phyloP scores from a whole-genome alignment of 305 asterid genomes.

The Fraxinus sp. region DNA sequence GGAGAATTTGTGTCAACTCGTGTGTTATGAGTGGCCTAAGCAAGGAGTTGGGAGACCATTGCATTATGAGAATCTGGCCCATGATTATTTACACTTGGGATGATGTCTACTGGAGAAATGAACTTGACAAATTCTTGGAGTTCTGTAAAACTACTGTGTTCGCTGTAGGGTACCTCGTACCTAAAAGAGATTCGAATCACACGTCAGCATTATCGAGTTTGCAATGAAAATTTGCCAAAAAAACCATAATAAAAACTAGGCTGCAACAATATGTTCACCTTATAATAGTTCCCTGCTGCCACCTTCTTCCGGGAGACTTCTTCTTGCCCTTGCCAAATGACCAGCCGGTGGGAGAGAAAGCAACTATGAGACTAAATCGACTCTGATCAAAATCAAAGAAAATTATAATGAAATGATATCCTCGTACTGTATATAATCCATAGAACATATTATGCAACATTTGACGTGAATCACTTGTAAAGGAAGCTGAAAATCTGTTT shows the following conservation, averaged over 20 bases:
- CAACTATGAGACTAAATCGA: constrained; percentile 68
- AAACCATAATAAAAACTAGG: not conserved
- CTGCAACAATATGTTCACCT: constrained; percentile 42
- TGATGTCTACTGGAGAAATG: constrained; percentile 63
- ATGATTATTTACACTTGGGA: constrained; percentile 87
- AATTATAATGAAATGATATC: not conserved
- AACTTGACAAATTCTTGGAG: constrained; percentile 77
- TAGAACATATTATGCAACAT: not conserved
- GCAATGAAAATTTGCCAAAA: not conserved
- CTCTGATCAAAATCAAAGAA: constrained; percentile 39
- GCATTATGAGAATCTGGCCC: constrained; percentile 64
- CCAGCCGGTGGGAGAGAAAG: constrained; percentile 97
- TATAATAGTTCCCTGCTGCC: constrained; percentile 94
- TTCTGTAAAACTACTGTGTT: constrained; percentile 88
- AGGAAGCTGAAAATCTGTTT: not conserved
- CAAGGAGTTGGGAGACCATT: constrained; percentile 70
- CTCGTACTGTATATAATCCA: not conserved
- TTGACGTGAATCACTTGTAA: not conserved
- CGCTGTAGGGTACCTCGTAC: constrained; percentile 96
- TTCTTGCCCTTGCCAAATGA: constrained; percentile 82
- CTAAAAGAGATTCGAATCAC: constrained; percentile 36
- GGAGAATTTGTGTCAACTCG: not conserved
- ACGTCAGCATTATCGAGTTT: not conserved
- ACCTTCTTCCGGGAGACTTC: constrained; percentile 77
- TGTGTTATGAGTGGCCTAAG: constrained; percentile 19